Evolutionary conservation across 768 basidiomycete genomes (phyloP), one percentile per base, ranked within the genome.

Genomic region (Russula griseocarnosa): DNA sequence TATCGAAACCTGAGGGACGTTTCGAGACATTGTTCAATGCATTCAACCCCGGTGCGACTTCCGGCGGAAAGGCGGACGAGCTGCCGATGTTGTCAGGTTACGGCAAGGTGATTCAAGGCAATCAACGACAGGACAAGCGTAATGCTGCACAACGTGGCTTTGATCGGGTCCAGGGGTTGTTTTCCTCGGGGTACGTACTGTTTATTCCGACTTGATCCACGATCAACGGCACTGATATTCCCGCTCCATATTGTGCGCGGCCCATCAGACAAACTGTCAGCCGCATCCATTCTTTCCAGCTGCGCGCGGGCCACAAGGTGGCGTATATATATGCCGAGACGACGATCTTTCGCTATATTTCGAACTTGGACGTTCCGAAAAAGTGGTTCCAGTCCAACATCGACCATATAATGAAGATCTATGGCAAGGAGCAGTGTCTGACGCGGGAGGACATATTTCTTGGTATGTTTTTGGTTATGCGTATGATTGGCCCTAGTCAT

Each of bases 11-110:
- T 0, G 73, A 74, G n/a, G 91, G 90, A 3, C 74, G 76, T 51
- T 94, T 94, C 67, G 74, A 89, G 62, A 86, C 84, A 9, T 76
- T 92, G 8, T 85, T 91, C 74, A 88, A 91, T 72, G 82, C 86
- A 1, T 80, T 84, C 71, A 75, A 81, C 57, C 86, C 84, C 6
- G 72, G 74, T 44, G 79, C 79, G 64, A 77, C 82, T 8, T 71
- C 74, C 1, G 76, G 79, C 26, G 79, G 78, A 6, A 69, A 70
- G 5, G 76, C 82, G 32, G 77, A 75, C 61, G 74, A 70, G 32
- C 73, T 91, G 58, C 83, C 87, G 2, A 83, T 86, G 9, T 73
- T 91, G 34, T 76, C 79, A 54, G 86, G 85, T 0, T 90, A 86
- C 70, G 89, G 89, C 16, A 76, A 76, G n/a, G 78, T 86, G 30